A percentile compares a stretch with the other conserved stretches of the same genome.
These are phyloP conservation scores for Backusella sp. DNA, from an alignment of 192 early-diverging fungal genomes.

Conservation along the genomic window DNA sequence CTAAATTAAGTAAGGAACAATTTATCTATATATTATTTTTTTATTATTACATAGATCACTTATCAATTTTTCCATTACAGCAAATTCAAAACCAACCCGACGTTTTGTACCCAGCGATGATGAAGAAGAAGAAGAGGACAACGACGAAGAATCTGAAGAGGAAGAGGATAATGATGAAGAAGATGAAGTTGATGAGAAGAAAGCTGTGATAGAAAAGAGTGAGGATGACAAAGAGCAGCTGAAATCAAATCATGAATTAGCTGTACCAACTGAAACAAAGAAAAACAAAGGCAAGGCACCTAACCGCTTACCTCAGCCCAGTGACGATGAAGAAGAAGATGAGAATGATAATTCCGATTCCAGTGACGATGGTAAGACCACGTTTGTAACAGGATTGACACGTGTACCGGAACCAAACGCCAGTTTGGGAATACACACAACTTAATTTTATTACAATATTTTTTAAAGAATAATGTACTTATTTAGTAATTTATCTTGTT, in stretches of 20 bases:
- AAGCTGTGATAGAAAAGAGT: not conserved
- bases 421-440: not conserved
- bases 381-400: not conserved
- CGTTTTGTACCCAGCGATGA: slow-evolving; percentile 26
- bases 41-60: not conserved
- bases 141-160: slow-evolving; percentile 9
- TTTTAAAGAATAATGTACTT: not conserved
- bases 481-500: slow-evolving; percentile 1
- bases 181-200: not conserved
- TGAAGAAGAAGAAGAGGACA: slow-evolving; percentile 26
- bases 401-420: not conserved
- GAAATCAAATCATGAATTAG: not conserved
- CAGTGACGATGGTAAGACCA: slow-evolving; percentile 10
- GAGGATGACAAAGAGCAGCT: not conserved
- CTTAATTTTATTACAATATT: not conserved
- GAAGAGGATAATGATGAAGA: not conserved
- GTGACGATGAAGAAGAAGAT: slow-evolving; percentile 28
- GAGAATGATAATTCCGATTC: slow-evolving; percentile 18
- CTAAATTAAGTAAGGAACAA: slow-evolving; percentile 3
- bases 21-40: not conserved
- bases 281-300: slow-evolving; percentile 4
- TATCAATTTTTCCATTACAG: not conserved
- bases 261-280: not conserved
- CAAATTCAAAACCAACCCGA: slow-evolving; percentile 12
- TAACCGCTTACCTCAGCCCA: slow-evolving; percentile 8